Base-by-base conservation (phyloP, 257 asterid genomes). In the Leonotis leonurus region DNA sequence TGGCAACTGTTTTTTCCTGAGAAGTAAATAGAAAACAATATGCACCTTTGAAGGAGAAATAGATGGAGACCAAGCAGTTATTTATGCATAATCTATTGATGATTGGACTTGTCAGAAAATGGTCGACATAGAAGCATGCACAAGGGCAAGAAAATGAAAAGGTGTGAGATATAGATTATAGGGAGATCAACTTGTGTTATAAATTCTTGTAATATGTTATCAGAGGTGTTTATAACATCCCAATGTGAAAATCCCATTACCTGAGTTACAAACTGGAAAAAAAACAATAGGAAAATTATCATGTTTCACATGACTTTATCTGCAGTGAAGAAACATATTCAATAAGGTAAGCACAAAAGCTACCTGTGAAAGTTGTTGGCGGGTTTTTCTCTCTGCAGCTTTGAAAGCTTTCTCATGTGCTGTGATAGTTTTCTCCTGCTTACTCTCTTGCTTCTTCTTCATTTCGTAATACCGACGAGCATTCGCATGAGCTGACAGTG, bases 401-500 rank as follows among this genome's bases (percentile, higher is more conserved):
- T 85, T 89, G 62, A 93, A 87, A 67, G 96, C 97, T 83, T 89
- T 90, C 74, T 85, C 99, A 75, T 89, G 97, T 8, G 96, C 93
- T 57, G 94, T 82, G 37, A 82, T 37, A 56, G 99, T 93, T 78
- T 93, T 93, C 70, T 80, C 99, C 84, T 93, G 99, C 76, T 93
- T 93, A 80, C 72, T 89, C 77, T 93, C 97, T 79, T 87, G 97
- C 77, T 41, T 89, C 81, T 89, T 93, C 85, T 93, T 93, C 95
- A 79, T 79, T 65, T 82, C 99, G 76, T 87, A 93, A 83, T 91
- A 93, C 46, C 88, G 83, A 53, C 99, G 92, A 71, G 99, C 97
- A 87, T 93, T 93, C n/a, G 99, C 99, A 83, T 93, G 99, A 22
- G 99, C 99, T 6, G 99, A 83, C 66, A 89, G 95, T 27, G 95